Base-by-base conservation (phyloP, 257 asterid genomes). In the Perilla frutescens region DNA sequence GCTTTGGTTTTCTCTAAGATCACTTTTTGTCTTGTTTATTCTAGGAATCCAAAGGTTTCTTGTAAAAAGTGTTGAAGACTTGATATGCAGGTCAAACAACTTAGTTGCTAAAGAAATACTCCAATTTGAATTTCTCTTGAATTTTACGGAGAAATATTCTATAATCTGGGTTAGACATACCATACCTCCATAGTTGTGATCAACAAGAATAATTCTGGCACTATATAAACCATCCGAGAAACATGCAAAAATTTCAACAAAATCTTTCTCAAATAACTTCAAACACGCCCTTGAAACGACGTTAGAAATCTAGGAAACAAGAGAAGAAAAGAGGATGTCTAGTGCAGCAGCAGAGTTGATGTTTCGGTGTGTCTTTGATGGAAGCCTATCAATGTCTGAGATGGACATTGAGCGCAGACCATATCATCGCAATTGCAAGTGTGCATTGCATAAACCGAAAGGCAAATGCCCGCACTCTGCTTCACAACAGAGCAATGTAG, bases 341-440 rank as follows among this genome's bases (percentile, higher is more conserved):
- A 51, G 10, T 51, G 58, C 58, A 51, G 56, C 31, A 50, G 36
- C 34, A 54, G 34, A 54, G 29, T 6, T 8, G 37, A 55, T 26
- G 39, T 1, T 3, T 11, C 61, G n/a, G 14, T 8, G 13, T 55
- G 61, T 55, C n/a, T 55, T 74, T 13, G 53, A 67, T 12, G 84
- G 86, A 77, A 74, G 77, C 64, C 64, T 79, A 66, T 79, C 81
- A 4, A 43, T 82, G 75, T 62, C 64, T 6, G 85, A 79, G 77
- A 79, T 31, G 55, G 74, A 75, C 34, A 79, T 83, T 26, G 86
- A 85, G 62, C 72, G 79, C 9, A 73, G 85, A 64, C 85, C 85
- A 5, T 84, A 84, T 39, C 85, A 81, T 60, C 53, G 49, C 0
- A 44, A 84, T 47, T 78, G 88, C 69, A 57, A 67, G 8, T 81